Evolutionary conservation across 2,329 filamentous ascomycete genomes (phyloP).

Genomic region (Chrysoporthe cubensis): DNA sequence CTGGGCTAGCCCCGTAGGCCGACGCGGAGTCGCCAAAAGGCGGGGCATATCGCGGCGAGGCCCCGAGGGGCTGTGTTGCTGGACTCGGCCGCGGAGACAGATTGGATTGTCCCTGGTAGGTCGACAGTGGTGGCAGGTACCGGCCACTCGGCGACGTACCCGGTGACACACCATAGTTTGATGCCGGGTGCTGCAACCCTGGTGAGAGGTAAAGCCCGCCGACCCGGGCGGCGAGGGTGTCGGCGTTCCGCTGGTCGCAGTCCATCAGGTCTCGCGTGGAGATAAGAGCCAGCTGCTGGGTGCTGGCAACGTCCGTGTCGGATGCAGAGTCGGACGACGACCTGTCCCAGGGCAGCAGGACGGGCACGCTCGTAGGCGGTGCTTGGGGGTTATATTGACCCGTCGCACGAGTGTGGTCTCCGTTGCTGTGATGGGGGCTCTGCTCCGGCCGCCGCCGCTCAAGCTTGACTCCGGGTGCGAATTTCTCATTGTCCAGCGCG

Average conservation of each 20-base stretch:
- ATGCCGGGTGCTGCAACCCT: constrained; percentile 30
- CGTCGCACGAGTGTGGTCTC: constrained; percentile 14
- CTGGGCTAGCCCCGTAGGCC: constrained; percentile 32
- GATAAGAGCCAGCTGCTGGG: constrained; percentile 49
- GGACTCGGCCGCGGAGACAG: constrained; percentile 34
- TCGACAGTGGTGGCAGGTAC: constrained; percentile 41
- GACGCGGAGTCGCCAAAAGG: constrained; percentile 33
- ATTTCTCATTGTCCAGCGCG: constrained; percentile 46
- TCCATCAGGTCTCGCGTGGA: constrained; percentile 59
- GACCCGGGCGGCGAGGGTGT: constrained; percentile 47
- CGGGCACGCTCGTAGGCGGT: constrained; percentile 27
- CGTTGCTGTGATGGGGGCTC: constrained; percentile 15
- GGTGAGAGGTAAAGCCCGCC: constrained; percentile 47
- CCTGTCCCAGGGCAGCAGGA: constrained; percentile 40
- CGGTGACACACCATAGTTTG: constrained; percentile 44
- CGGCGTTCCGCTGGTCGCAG: constrained; percentile 45
- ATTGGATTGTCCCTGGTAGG: constrained; percentile 37
- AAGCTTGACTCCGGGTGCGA: constrained; percentile 44
- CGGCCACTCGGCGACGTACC: constrained; percentile 38
- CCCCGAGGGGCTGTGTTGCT: constrained; percentile 35
- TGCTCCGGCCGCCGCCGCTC: constrained; percentile 41
- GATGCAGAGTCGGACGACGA: constrained; percentile 44
- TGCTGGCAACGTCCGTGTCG: constrained; percentile 38
- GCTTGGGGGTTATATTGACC: constrained; percentile 22
- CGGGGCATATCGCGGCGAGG: constrained; percentile 47